Conservation (phyloP, 2,329 filamentous ascomycete species). For the Colletotrichum scovillei region DNA sequence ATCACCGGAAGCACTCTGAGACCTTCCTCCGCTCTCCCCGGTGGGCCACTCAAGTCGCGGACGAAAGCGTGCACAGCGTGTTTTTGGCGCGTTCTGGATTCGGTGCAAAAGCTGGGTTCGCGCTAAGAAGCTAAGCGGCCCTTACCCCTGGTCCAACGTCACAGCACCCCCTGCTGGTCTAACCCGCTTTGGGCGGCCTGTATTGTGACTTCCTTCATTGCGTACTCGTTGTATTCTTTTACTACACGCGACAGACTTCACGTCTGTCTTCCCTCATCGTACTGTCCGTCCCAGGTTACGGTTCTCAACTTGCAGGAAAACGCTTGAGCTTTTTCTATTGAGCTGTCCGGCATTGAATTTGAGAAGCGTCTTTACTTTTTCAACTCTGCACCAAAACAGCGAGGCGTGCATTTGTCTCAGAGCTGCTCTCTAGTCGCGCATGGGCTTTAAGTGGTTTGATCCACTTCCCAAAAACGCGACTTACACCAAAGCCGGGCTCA, state of each 20-base stretch:
- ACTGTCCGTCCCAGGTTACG: constrained; percentile 2
- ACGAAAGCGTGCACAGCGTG: constrained; percentile 31
- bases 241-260: constrained; percentile 28
- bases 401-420: constrained; percentile 8
- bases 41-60: constrained; percentile 7
- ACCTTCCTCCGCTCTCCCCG: background rate
- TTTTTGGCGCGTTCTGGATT: constrained; percentile 34
- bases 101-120: constrained; percentile 2
- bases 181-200: constrained; percentile 8
- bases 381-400: background rate
- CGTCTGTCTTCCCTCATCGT: constrained; percentile 19
- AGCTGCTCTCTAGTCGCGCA: constrained; percentile 15
- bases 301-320: background rate
- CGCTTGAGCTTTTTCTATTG: background rate
- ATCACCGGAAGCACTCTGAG: background rate
- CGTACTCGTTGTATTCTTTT: background rate
- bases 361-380: background rate
- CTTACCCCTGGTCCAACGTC: constrained; percentile 26
- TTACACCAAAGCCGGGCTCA: constrained; percentile 22
- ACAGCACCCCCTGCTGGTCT: constrained; percentile 16
- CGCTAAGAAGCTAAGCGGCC: constrained; percentile 15
- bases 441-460: constrained; percentile 33
- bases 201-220: constrained; percentile 18
- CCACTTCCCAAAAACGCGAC: constrained; percentile 36
- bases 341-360: background rate